phyloP scores from a whole-genome alignment of 1,139 yeast species.

The Blastobotrys buckinghamii region DNA sequence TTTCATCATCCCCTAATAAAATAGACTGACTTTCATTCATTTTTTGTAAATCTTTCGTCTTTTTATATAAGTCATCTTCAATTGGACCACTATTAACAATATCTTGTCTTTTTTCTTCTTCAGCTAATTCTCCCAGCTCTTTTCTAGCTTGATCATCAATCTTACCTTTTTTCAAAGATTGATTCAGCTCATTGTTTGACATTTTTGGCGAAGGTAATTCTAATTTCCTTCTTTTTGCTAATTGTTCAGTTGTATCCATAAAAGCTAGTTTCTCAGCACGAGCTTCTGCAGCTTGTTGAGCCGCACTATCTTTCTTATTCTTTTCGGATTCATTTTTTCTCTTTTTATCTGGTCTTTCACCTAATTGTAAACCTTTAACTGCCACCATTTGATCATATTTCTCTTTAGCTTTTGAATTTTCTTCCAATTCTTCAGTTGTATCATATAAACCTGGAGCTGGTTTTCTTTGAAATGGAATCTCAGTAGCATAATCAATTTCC shows the following conservation, averaged over 20 bases:
- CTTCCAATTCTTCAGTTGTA: slow-evolving; percentile 49
- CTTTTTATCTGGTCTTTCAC: slow-evolving; percentile 28
- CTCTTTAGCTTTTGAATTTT: slow-evolving; percentile 37
- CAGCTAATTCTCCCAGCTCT: slow-evolving; percentile 22
- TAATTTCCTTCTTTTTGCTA: slow-evolving; percentile 48
- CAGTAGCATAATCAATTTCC: slow-evolving; percentile 70
- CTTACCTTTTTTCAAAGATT: slow-evolving; percentile 39
- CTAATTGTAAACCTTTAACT: slow-evolving; percentile 44
- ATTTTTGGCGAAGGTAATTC: slow-evolving; percentile 50
- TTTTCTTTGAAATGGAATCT: slow-evolving; percentile 71
- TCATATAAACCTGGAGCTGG: slow-evolving; percentile 71
- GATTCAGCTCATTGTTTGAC: slow-evolving; percentile 32
- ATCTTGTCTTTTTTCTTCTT: not conserved
- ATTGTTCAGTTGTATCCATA: slow-evolving; percentile 36
- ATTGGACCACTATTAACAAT: not conserved
- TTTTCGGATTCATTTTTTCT: slow-evolving; percentile 19
- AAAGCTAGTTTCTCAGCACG: slow-evolving; percentile 36
- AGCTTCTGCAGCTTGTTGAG: slow-evolving; percentile 30
- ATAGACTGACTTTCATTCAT: slow-evolving; percentile 29
- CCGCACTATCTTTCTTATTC: slow-evolving; percentile 21
- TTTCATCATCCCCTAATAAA: slow-evolving; percentile 25
- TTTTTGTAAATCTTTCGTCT: slow-evolving; percentile 27
- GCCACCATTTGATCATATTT: slow-evolving; percentile 45
- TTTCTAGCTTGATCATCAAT: slow-evolving; percentile 33
- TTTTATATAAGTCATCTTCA: slow-evolving; percentile 25